These are phyloP conservation scores for Mortierella antarctica DNA, from an alignment of 192 early-diverging fungal species.

Conservation along the genomic window DNA sequence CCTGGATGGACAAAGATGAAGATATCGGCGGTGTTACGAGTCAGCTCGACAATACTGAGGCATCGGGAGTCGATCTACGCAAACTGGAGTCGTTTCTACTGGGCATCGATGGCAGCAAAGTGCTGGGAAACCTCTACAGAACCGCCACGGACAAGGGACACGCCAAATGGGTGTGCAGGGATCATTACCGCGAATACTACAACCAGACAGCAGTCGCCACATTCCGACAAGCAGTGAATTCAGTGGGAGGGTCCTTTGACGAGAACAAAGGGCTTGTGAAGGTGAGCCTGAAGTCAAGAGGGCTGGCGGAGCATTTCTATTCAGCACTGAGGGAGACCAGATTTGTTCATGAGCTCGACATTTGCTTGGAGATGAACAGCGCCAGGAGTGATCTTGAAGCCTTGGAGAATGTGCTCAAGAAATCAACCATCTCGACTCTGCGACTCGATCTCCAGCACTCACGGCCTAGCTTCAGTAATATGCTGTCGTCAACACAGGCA, in stretches of 20 bases:
- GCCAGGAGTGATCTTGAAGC: slow-evolving; percentile 12
- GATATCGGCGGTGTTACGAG: too few relatives aligned
- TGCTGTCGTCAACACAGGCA: not conserved
- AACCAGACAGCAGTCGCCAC: not conserved
- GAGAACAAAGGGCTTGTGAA: not conserved
- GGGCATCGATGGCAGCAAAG: not conserved
- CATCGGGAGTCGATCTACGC: not conserved
- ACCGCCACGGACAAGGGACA: not conserved
- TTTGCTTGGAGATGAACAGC: not conserved
- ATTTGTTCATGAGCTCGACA: not conserved
- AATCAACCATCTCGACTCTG: slow-evolving; percentile 12
- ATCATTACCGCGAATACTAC: not conserved
- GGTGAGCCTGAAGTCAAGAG: not conserved
- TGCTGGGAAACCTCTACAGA: not conserved
- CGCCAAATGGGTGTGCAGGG: slow-evolving; percentile 16
- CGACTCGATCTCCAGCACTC: slow-evolving; percentile 11
- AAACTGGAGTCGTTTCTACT: not conserved
- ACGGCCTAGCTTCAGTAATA: not conserved
- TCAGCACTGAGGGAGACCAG: not conserved
- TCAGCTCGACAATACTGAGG: too few relatives aligned
- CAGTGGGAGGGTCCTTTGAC: not conserved
- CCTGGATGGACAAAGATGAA: too few relatives aligned
- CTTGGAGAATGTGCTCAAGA: slow-evolving; percentile 12
- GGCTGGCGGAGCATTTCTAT: slow-evolving; percentile 2
- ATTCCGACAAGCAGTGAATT: not conserved